Evolutionary conservation across 768 basidiomycete genomes (phyloP), one percentile per base, ranked within the genome.

Genomic region (Tricholoma furcatifolium): DNA sequence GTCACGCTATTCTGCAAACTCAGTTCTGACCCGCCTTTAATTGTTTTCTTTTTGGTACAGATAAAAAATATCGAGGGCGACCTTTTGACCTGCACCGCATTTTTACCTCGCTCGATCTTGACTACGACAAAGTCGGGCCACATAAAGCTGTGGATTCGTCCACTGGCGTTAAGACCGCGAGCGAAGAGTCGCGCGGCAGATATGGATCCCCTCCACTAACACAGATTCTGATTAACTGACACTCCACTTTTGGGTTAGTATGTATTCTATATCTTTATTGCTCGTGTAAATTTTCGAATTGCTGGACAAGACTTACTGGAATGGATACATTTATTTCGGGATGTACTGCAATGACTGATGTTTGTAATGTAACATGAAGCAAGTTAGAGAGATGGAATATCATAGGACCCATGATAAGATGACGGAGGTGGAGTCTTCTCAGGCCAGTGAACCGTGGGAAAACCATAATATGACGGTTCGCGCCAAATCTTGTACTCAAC

Each of bases 101-200:
- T 96, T 69, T 76, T 92, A n/a, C 85, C 88, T 1, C 82, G 85
- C 2, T 84, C 80, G 20, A 69, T 99, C 18, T 66, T 96, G 24
- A 94, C 93, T 0, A 79, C 85, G n/a, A 86, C 85, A 2, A 88
- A 89, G 61, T 70, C 70, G 1, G 93, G 93, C 0, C 77, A 84
- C 50, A 80, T 96, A 61, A 92, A 87, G 67, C 74, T 93, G 48
- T 98, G 93, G 91, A 79, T 92, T 27, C 76, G 89, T 18, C 90
- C 90, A 15, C 76, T 92, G 36, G 79, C 80, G 2, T 65, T 78
- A 39, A 69, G 70, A 47, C 61, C 71, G n/a, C 65, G 73, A 24
- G 54, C 62, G 12, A 58, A 60, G 51, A 66, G 44, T 30, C 48
- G 53, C 34, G 35, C 35, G 20, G 43, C 55, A 18, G 54, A 59